A percentile compares a stretch with the other conserved stretches of the same genome.
Conservation (phyloP, 2,329 filamentous ascomycete species). For the Colletotrichum sp. region DNA sequence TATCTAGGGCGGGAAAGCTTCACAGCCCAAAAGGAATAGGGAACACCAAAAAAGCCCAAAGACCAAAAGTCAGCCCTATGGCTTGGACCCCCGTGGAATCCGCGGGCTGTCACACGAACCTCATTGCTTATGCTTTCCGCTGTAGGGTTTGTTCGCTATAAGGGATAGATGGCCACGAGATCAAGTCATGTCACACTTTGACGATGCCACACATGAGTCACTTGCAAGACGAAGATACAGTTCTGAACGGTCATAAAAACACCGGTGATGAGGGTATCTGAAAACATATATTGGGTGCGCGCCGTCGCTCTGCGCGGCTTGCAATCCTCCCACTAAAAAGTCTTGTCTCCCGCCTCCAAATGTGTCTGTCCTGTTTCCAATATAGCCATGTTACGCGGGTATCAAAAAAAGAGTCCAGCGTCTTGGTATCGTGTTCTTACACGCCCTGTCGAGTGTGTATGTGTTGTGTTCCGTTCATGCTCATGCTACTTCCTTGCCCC, state of each 20-base stretch:
- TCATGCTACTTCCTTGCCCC: neutral
- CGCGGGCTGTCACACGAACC: neutral
- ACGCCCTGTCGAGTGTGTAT: neutral
- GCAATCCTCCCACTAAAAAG: neutral
- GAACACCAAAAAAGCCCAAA: too few relatives aligned
- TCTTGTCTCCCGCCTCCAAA: neutral
- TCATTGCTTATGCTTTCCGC: too few relatives aligned
- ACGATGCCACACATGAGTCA: neutral
- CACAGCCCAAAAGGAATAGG: neutral
- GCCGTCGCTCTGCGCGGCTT: neutral
- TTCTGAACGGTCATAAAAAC: neutral
- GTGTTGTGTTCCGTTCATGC: neutral
- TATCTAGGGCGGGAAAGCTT: neutral
- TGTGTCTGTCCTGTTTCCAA: neutral
- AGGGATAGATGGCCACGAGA: too few relatives aligned
- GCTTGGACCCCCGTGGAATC: neutral
- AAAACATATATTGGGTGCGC: neutral
- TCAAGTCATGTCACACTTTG: neutral
- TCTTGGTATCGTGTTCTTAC: neutral
- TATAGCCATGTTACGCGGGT: neutral
- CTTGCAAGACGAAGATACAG: neutral
- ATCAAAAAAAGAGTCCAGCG: neutral
- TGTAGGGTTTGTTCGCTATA: too few relatives aligned
- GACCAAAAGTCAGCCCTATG: neutral
- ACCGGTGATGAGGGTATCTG: neutral